Conservation (phyloP, 805 yeast genomes). For the Candida methanosorbosa region DNA sequence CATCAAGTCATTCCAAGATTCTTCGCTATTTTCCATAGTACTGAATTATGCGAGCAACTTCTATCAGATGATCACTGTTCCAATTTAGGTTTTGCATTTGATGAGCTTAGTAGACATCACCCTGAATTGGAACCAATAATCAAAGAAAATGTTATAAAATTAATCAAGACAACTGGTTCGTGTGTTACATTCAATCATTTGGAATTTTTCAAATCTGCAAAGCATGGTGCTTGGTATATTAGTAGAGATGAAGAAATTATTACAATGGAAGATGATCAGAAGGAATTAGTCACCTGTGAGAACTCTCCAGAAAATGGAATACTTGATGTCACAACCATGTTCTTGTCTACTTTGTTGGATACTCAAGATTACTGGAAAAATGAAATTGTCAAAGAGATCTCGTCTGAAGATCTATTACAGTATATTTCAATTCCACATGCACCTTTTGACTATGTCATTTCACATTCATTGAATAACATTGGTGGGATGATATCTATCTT, state of each 20-base stretch:
- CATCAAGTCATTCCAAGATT: conserved; percentile 29
- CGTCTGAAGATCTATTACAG: no score
- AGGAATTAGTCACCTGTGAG: no score
- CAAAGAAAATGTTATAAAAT: conserved; percentile 33
- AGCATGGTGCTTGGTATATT: conserved; percentile 29
- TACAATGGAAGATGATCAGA: no score
- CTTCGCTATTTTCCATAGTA: conserved; percentile 42
- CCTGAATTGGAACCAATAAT: conserved; percentile 60
- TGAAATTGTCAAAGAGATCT: no score
- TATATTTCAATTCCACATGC: no score
- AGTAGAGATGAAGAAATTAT: conserved; percentile 27
- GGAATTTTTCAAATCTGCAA: conserved; percentile 33
- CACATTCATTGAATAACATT: no score
- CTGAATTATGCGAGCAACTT: conserved; percentile 43
- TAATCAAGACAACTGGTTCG: conserved; percentile 38
- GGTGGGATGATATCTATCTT: no score
- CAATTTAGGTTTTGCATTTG: conserved; percentile 61
- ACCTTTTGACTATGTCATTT: no score
- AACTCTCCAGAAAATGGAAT: no score
- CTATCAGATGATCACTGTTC: conserved; percentile 30
- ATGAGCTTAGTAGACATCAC: conserved; percentile 77
- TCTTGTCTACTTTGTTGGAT: no score
- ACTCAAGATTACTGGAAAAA: no score
- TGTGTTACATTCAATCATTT: conserved; percentile 30
- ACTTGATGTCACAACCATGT: no score